Conservation (phyloP, 352 stramenopile species). For the Thraustotheca clavata region DNA sequence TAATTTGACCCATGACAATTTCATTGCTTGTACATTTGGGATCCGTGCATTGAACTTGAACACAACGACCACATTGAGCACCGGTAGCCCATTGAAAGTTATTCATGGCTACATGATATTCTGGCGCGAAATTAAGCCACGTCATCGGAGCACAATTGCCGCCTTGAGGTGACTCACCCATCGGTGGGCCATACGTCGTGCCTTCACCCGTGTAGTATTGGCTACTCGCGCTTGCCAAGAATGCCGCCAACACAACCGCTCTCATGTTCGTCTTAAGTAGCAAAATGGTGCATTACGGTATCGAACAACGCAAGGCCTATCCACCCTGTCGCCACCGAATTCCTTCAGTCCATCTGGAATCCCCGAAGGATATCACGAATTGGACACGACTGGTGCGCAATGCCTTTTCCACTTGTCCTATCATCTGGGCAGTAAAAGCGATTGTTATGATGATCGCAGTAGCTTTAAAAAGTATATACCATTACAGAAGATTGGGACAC, state of each 20-base stretch:
- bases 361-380: neutral
- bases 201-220: conserved; percentile 7
- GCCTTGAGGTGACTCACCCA: neutral
- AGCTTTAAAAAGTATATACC: too few species aligned
- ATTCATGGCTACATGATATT: conserved; percentile 38
- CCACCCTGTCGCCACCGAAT: neutral
- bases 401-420: too few species aligned
- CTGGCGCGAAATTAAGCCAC: conserved; percentile 7
- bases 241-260: neutral
- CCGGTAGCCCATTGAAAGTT: conserved; percentile 38
- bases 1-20: conserved; percentile 26
- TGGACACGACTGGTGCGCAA: too few species aligned
- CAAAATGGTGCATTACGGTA: neutral
- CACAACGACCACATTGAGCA: conserved; percentile 32
- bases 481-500: too few species aligned
- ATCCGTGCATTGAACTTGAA: conserved; percentile 24
- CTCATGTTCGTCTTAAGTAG: neutral
- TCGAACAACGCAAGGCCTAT: neutral
- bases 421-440: too few species aligned
- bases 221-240: neutral
- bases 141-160: conserved; percentile 17
- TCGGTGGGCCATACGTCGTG: conserved; percentile 19
- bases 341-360: neutral
- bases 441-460: too few species aligned
- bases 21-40: neutral